Percentiles rank a stretch among this genome's conserved stretches.
These are phyloP conservation scores for Turritis glabra DNA, from an alignment of 345 rosid species.

Conservation along the genomic window DNA sequence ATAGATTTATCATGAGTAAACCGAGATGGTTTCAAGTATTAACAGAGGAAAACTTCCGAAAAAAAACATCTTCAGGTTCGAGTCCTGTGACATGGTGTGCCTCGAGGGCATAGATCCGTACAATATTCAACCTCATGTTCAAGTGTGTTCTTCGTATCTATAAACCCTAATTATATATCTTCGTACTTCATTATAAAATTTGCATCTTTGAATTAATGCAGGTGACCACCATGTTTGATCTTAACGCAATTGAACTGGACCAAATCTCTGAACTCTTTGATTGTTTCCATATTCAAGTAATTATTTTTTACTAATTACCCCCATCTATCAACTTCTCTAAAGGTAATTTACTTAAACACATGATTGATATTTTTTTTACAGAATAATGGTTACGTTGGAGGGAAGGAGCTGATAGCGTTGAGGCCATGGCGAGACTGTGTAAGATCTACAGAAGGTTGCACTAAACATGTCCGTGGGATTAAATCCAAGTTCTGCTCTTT, in stretches of 20 bases:
- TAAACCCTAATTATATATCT: not conserved
- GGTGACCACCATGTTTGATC: not conserved
- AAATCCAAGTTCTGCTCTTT: not conserved
- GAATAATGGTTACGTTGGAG: not conserved
- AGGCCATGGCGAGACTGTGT: not conserved
- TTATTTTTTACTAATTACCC: not conserved
- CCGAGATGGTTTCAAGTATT: not conserved
- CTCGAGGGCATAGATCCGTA: not conserved
- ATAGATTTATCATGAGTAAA: not conserved
- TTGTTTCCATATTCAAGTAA: not conserved
- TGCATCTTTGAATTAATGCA: not conserved
- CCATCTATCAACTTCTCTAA: not conserved
- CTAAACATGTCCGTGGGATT: not conserved
- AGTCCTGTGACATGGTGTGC: not conserved
- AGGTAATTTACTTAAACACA: not conserved
- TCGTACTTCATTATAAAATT: no score
- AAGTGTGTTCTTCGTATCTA: not conserved
- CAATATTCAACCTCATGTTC: not conserved
- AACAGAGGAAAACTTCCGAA: not conserved
- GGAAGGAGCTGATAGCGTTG: not conserved
- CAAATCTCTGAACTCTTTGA: not conserved
- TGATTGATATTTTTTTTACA: no score
- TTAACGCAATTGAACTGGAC: not conserved
- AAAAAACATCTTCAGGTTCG: not conserved
- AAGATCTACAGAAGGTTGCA: not conserved